Conservation (phyloP, 352 stramenopile species). For the Pythium brachiatum region DNA sequence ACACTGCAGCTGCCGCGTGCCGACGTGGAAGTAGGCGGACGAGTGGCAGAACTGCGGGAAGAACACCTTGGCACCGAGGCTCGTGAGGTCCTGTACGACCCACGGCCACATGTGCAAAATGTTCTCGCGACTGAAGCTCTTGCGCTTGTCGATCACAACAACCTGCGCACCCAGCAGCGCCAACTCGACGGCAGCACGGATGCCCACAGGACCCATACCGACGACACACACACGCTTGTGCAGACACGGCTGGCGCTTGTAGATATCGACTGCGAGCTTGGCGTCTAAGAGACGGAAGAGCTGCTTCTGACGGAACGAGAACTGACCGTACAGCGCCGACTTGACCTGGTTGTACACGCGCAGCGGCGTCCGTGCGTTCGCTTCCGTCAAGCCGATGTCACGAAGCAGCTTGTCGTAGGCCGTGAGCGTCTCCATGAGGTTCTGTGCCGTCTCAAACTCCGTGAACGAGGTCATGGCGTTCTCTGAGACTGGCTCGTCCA, state of each 20-base stretch:
- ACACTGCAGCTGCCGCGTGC: conserved; percentile 81
- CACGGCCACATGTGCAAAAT: conserved; percentile 84
- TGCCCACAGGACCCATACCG: conserved; percentile 67
- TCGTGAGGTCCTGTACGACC: conserved; percentile 81
- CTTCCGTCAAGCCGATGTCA: conserved; percentile 51
- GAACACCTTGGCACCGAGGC: conserved; percentile 78
- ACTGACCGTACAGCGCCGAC: conserved; percentile 45
- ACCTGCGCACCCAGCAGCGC: conserved; percentile 69
- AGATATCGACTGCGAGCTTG: conserved; percentile 50
- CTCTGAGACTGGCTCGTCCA: conserved; percentile 42
- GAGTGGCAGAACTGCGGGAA: conserved; percentile 82
- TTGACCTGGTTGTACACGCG: conserved; percentile 71
- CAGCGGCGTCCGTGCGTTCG: conserved; percentile 50
- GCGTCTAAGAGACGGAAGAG: conserved; percentile 71
- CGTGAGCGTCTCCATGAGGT: conserved; percentile 51
- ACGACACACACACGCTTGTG: conserved; percentile 75
- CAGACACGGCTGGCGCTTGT: conserved; percentile 53
- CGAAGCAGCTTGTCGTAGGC: conserved; percentile 55
- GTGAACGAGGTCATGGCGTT: conserved; percentile 43
- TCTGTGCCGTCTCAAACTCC: conserved; percentile 59
- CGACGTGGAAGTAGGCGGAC: conserved; percentile 82
- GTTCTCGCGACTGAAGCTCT: conserved; percentile 79
- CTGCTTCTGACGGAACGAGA: conserved; percentile 74
- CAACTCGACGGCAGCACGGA: conserved; percentile 72
- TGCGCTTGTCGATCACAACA: conserved; percentile 79